Evolutionary conservation across 306 rosid genomes (phyloP).

Genomic region (Citrullus colocynthis): DNA sequence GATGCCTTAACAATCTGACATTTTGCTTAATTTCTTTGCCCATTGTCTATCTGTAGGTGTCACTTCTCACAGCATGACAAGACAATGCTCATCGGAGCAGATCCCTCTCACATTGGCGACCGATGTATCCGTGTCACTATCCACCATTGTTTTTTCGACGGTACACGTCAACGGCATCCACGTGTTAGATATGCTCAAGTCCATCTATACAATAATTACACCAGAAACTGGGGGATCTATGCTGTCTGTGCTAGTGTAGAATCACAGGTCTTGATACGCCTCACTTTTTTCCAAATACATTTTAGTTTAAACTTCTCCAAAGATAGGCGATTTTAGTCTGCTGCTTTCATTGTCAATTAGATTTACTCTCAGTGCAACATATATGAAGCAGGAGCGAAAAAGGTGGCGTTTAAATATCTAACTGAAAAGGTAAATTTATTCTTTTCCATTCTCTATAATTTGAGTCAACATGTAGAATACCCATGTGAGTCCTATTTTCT

Average conservation of each 20-base stretch:
- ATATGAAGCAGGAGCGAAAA: slow-evolving; percentile 95
- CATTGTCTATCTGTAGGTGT: slow-evolving; percentile 42
- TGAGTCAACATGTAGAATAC: neutral
- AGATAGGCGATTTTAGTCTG: neutral
- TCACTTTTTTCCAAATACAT: neutral
- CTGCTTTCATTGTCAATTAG: slow-evolving; percentile 24
- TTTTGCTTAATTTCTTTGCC: slow-evolving; percentile 6
- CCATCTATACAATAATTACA: slow-evolving; percentile 80
- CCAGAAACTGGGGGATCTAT: slow-evolving; percentile 95
- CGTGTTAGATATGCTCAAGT: slow-evolving; percentile 83
- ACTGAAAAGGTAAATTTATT: slow-evolving; percentile 54
- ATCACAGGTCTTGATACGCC: slow-evolving; percentile 42
- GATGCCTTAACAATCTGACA: neutral
- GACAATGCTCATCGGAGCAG: slow-evolving; percentile 86
- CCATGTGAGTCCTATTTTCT: neutral
- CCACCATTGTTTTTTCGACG: slow-evolving; percentile 91
- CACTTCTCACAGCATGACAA: slow-evolving; percentile 76
- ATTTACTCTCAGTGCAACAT: slow-evolving; percentile 83
- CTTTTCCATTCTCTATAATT: slow-evolving; percentile 2
- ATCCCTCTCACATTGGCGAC: slow-evolving; percentile 58
- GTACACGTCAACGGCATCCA: slow-evolving; percentile 90
- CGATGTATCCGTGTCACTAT: slow-evolving; percentile 83
- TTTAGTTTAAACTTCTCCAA: neutral
- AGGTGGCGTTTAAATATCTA: slow-evolving; percentile 68
- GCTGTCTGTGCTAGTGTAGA: slow-evolving; percentile 98